Evolutionary conservation across 768 basidiomycete species (phyloP).

Genomic region (Pleurotus tuber-regium): DNA sequence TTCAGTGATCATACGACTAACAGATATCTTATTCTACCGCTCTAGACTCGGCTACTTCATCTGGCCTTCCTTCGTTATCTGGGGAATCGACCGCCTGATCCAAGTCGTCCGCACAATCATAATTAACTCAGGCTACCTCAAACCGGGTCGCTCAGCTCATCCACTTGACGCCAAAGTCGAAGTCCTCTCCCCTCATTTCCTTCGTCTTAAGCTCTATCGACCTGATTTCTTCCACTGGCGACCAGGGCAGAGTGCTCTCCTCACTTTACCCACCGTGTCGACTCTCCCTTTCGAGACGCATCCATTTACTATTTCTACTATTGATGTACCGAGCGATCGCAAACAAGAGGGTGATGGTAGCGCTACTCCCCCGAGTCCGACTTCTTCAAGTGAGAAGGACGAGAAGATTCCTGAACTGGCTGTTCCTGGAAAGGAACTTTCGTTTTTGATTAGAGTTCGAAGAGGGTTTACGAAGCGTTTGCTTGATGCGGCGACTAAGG

Average conservation of each 20-base stretch:
- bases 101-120: constrained; percentile 42
- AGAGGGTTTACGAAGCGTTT: constrained; percentile 59
- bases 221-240: constrained; percentile 40
- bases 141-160: constrained; percentile 19
- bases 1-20: no score
- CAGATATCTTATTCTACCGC: no score
- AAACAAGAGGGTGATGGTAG: background rate
- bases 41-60: constrained; percentile 35
- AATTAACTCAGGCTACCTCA: constrained; percentile 42
- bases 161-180: constrained; percentile 37
- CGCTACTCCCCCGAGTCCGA: background rate
- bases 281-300: constrained; percentile 48
- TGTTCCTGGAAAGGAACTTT: constrained; percentile 37
- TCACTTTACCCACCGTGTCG: constrained; percentile 48
- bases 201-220: constrained; percentile 44
- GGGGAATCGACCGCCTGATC: constrained; percentile 53
- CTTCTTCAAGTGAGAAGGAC: constrained; percentile 1
- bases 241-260: constrained; percentile 54
- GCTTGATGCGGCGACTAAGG: constrained; percentile 24
- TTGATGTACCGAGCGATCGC: constrained; percentile 20
- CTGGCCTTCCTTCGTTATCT: constrained; percentile 52
- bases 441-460: constrained; percentile 58
- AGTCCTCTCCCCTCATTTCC: constrained; percentile 40
- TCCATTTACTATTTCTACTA: constrained; percentile 60
- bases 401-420: background rate